A percentile compares a stretch with the other conserved stretches of the same genome.
phyloP scores from a whole-genome alignment of 2,329 filamentous ascomycete species.

The Penicillium sumatraense region DNA sequence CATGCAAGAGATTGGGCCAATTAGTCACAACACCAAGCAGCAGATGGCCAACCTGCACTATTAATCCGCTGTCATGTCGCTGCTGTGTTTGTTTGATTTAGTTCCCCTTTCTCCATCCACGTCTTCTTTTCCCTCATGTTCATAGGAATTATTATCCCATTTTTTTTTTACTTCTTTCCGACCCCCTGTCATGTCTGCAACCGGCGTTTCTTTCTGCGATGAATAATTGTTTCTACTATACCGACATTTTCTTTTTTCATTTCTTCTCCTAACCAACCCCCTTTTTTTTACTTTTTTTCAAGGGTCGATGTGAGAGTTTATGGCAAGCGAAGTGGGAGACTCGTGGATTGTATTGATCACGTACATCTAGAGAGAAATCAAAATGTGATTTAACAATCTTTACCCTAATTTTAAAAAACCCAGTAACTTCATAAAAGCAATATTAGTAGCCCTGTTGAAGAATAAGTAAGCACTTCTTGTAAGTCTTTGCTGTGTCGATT shows the following conservation, averaged over 20 bases:
- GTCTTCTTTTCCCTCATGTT: constrained; percentile 17
- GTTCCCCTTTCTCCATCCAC: constrained; percentile 9
- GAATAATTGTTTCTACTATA: constrained; percentile 2
- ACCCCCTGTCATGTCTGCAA: background rate
- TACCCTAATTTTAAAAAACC: background rate
- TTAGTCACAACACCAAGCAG: constrained; percentile 41
- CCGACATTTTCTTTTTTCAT: constrained; percentile 13
- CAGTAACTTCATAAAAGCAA: background rate
- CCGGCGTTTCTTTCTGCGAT: constrained; percentile 3
- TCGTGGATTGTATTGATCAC: background rate
- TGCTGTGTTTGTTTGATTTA: background rate
- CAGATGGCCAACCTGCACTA: constrained; percentile 30
- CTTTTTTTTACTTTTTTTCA: constrained; percentile 10
- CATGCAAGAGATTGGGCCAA: constrained; percentile 49
- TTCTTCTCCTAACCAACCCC: no score
- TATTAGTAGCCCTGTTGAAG: no score
- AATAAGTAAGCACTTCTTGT: no score
- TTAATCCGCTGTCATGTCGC: constrained; percentile 10
- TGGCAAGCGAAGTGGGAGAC: background rate
- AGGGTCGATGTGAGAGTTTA: background rate
- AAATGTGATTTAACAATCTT: constrained; percentile 12
- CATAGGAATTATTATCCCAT: no score
- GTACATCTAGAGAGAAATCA: constrained; percentile 6
- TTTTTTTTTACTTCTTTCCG: constrained; percentile 8
- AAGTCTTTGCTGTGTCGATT: background rate